phyloP scores from a whole-genome alignment of 2,329 filamentous ascomycete species.

The Verticillium longisporum region DNA sequence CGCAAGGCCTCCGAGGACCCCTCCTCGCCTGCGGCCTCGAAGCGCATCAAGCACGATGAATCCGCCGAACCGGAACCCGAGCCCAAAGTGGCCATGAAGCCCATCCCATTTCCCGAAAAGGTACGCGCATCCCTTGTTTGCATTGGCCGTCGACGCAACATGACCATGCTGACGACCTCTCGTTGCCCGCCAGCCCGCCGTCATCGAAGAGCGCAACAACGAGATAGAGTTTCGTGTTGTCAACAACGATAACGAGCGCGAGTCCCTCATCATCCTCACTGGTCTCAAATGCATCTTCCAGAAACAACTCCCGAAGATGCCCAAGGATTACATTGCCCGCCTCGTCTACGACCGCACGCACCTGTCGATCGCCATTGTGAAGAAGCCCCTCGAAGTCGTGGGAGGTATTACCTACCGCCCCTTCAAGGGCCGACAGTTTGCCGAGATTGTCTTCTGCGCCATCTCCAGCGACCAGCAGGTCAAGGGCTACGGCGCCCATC shows the following conservation, averaged over 20 bases:
- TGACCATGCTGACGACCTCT: conserved; percentile 12
- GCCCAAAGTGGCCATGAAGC: conserved; percentile 49
- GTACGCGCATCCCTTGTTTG: conserved; percentile 27
- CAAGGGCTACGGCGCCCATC: conserved; percentile 93
- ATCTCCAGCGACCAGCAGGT: conserved; percentile 98
- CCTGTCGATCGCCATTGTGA: conserved; percentile 93
- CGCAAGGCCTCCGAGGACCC: conserved; percentile 67
- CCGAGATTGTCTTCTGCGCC: conserved; percentile 97
- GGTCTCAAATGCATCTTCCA: conserved; percentile 97
- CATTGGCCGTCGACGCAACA: not conserved
- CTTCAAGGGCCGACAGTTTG: conserved; percentile 86
- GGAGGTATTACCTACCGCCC: conserved; percentile 95
- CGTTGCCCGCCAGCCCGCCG: conserved; percentile 57
- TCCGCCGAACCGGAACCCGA: conserved; percentile 38
- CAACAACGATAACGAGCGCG: conserved; percentile 85
- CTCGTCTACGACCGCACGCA: conserved; percentile 97
- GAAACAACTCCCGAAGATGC: conserved; percentile 98
- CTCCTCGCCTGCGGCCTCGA: conserved; percentile 52
- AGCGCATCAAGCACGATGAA: conserved; percentile 53
- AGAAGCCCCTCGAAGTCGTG: conserved; percentile 91
- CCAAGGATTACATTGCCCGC: conserved; percentile 96
- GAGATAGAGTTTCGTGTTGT: conserved; percentile 97
- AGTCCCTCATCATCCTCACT: conserved; percentile 89
- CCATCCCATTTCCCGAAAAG: conserved; percentile 86
- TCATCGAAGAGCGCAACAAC: conserved; percentile 86